phyloP scores from a whole-genome alignment of 2,329 filamentous ascomycete species.

The Claviceps africana region DNA sequence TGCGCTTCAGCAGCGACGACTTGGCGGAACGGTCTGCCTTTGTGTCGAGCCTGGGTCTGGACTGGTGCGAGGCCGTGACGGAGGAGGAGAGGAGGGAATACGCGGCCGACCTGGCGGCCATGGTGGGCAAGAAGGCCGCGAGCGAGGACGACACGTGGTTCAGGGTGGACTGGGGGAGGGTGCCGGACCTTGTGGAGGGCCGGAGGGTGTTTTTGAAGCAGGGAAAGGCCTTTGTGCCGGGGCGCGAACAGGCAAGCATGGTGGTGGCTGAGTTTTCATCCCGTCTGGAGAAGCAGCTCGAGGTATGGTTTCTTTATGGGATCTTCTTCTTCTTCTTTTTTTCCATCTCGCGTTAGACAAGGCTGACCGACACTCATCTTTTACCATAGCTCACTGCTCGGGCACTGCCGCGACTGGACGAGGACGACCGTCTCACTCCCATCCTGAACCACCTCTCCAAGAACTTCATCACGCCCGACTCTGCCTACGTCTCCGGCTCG shows the following conservation, averaged over 20 bases:
- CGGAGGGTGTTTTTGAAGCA: slow-evolving; percentile 61
- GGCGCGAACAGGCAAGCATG: slow-evolving; percentile 75
- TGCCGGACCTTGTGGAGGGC: slow-evolving; percentile 77
- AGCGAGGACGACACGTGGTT: slow-evolving; percentile 77
- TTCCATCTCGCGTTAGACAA: neutral
- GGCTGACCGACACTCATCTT: neutral
- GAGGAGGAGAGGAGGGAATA: slow-evolving; percentile 64
- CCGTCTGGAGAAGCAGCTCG: slow-evolving; percentile 66
- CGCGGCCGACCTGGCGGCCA: slow-evolving; percentile 44
- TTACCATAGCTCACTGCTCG: slow-evolving; percentile 64
- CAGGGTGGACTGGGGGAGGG: slow-evolving; percentile 90
- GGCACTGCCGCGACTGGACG: slow-evolving; percentile 79
- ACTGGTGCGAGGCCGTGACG: slow-evolving; percentile 79
- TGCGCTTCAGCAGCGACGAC: slow-evolving; percentile 70
- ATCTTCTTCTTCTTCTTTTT: neutral
- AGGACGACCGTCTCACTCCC: slow-evolving; percentile 75
- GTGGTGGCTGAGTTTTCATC: slow-evolving; percentile 75
- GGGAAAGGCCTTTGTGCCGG: slow-evolving; percentile 85
- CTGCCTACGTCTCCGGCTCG: slow-evolving; percentile 54
- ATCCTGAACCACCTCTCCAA: slow-evolving; percentile 71
- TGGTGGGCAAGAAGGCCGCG: slow-evolving; percentile 23
- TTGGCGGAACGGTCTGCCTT: slow-evolving; percentile 59
- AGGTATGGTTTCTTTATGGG: slow-evolving; percentile 38
- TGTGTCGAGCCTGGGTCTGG: slow-evolving; percentile 59
- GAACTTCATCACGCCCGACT: slow-evolving; percentile 86